Conservation (phyloP, 148 eudicot genomes). For the Heliosperma pusillum region DNA sequence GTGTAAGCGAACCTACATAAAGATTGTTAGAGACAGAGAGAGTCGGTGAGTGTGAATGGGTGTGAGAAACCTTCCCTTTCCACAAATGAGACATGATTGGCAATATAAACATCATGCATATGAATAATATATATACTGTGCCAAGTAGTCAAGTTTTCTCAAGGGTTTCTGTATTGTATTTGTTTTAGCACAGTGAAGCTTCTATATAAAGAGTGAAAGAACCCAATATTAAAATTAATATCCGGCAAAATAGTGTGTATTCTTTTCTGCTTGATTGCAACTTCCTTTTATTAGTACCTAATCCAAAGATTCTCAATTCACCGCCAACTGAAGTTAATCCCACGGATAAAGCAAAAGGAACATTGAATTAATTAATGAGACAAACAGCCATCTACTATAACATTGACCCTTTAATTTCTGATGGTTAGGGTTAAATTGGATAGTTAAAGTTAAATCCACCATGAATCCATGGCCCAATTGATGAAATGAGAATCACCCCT, state of each 20-base stretch:
- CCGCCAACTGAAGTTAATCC: not conserved
- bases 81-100: not conserved
- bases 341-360: not conserved
- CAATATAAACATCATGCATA: not conserved
- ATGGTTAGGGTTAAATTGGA: not conserved
- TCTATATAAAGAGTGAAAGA: not conserved
- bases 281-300: not conserved
- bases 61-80: not conserved
- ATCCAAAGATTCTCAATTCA: not conserved
- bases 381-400: not conserved
- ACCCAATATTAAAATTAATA: not conserved
- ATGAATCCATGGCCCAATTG: not conserved
- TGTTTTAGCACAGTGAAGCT: not conserved
- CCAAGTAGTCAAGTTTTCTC: not conserved
- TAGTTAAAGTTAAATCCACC: not conserved
- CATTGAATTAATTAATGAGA: not conserved
- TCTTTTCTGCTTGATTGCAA: not conserved
- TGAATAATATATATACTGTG: not conserved
- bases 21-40: not conserved
- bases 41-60: not conserved
- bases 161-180: not conserved
- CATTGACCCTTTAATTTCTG: not conserved
- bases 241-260: not conserved
- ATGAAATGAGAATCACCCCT: too few species aligned
- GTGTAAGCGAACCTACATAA: conserved; percentile 63